Percentiles rank a stretch among this genome's conserved stretches.
Conservation (phyloP, 2,329 filamentous ascomycete species). For the Pyrenophora tritici-repentis region DNA sequence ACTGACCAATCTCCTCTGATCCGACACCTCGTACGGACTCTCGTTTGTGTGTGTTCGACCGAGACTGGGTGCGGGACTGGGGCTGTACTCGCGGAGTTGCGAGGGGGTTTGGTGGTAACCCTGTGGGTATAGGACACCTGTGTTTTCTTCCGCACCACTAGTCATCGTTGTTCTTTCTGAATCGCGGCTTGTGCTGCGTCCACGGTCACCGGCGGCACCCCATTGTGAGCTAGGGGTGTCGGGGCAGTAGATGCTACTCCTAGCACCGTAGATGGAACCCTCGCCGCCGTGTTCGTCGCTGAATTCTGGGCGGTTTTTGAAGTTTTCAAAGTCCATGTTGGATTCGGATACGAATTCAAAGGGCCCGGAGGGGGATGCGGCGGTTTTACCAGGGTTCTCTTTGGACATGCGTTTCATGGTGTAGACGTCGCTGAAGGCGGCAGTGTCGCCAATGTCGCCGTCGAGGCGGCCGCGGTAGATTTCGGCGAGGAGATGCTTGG, state of each 20-base stretch:
- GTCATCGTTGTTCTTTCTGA: conserved; percentile 30
- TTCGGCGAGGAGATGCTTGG: conserved; percentile 81
- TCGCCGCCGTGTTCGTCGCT: conserved; percentile 80
- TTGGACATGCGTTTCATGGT: conserved; percentile 77
- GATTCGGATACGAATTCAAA: conserved; percentile 90
- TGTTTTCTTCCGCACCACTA: conserved; percentile 26
- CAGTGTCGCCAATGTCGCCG: conserved; percentile 59
- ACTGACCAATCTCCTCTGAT: conserved; percentile 32
- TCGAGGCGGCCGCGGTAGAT: conserved; percentile 84
- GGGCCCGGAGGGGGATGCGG: conserved; percentile 51
- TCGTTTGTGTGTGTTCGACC: conserved; percentile 29
- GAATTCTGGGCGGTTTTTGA: conserved; percentile 88
- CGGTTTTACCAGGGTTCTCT: conserved; percentile 60
- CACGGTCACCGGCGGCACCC: conserved; percentile 19
- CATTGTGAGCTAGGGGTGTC: conserved; percentile 60
- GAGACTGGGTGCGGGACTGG: conserved; percentile 37
- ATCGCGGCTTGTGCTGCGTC: conserved; percentile 30
- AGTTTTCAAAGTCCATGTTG: conserved; percentile 88
- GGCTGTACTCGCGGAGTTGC: conserved; percentile 50
- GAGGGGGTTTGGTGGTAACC: conserved; percentile 55
- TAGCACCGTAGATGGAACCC: conserved; percentile 64
- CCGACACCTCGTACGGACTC: conserved; percentile 31
- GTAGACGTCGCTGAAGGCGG: conserved; percentile 82
- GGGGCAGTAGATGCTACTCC: conserved; percentile 63
- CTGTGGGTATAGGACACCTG: conserved; percentile 51